Base-by-base conservation (phyloP, 1,284 basidiomycete species). In the Sphaerobolus stellatus region DNA sequence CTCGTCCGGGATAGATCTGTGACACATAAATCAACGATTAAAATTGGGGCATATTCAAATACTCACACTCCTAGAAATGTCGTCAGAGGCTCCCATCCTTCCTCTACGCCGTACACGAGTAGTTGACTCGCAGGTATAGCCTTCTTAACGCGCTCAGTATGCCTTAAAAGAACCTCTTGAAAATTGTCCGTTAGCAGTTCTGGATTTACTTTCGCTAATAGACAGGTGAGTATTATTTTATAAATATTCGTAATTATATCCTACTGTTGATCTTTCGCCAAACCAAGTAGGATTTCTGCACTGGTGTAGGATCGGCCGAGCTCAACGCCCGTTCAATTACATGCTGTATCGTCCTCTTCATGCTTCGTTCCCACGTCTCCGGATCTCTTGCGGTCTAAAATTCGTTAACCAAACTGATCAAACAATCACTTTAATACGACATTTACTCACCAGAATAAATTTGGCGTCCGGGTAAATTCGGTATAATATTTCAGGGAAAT, bases 21-120 rank as follows among this genome's bases (percentile, higher is more conserved):
- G n/a, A n/a, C n/a, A n/a, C n/a, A n/a, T n/a, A n/a, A n/a, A n/a
- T n/a, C n/a, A n/a, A n/a, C n/a, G n/a, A n/a, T n/a, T 4, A 38
- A 4, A 38, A 3, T 38, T 5, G 25, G 25, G 6, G n/a, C n/a
- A 41, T 20, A 41, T 7, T 43, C 11, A 6, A 18, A 24, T 20
- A 43, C 41, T 43, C 41, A 43, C 41, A 43, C 41, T 43, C 41
- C 41, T 18, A 43, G 28, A 43, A 43, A 43, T 22, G 22, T 27
- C 4, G 11, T 18, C 6, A 43, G 41, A 14, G 3, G 41, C 22
- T 22, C 41, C 41, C 20, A 43, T 11, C 41, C 41, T 22, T 43
- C 41, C 41, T 4, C 11, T 24, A 43, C 20, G 11, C 28, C 11
- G 20, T 14, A 43, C 22, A 43, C 16, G 41, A 43, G 41, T 7